Percentiles rank a stretch among this genome's conserved stretches.
These are phyloP conservation scores for Geotrichum klebahnii DNA, from an alignment of 1,139 yeast genomes.

Conservation along the genomic window DNA sequence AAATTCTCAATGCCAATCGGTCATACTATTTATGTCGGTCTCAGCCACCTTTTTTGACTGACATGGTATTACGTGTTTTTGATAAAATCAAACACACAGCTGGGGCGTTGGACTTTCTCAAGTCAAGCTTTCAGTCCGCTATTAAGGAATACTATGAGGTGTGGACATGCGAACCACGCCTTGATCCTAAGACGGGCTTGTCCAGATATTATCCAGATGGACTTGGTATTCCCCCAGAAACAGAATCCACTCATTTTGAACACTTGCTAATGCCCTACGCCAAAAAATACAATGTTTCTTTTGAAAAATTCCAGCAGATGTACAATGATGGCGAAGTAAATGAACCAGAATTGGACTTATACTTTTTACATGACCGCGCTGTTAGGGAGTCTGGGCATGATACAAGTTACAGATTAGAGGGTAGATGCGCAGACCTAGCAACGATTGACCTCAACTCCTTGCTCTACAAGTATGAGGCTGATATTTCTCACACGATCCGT, in stretches of 20 bases:
- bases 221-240: constrained; percentile 90
- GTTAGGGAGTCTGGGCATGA: constrained; percentile 97
- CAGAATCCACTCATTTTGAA: constrained; percentile 85
- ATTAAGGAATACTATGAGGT: constrained; percentile 79
- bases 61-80: constrained; percentile 75
- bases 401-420: constrained; percentile 85
- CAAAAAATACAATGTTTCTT: constrained; percentile 54
- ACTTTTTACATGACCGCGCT: constrained; percentile 88
- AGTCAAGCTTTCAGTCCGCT: constrained; percentile 68
- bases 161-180: constrained; percentile 74
- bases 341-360: constrained; percentile 81
- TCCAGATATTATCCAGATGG: constrained; percentile 93
- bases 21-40: constrained; percentile 87
- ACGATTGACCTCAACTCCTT: constrained; percentile 86
- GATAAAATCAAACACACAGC: constrained; percentile 47
- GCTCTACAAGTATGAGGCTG: constrained; percentile 84
- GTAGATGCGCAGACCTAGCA: constrained; percentile 82
- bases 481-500: constrained; percentile 65
- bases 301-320: constrained; percentile 64
- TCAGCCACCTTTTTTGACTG: constrained; percentile 97
- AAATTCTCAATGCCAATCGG: constrained; percentile 89
- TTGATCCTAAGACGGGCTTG: constrained; percentile 71
- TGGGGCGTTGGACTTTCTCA: constrained; percentile 55
- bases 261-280: constrained; percentile 68
- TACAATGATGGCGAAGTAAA: constrained; percentile 63